Base-by-base conservation (phyloP, 177 flowering plant species). In the Vitis hybrid region DNA sequence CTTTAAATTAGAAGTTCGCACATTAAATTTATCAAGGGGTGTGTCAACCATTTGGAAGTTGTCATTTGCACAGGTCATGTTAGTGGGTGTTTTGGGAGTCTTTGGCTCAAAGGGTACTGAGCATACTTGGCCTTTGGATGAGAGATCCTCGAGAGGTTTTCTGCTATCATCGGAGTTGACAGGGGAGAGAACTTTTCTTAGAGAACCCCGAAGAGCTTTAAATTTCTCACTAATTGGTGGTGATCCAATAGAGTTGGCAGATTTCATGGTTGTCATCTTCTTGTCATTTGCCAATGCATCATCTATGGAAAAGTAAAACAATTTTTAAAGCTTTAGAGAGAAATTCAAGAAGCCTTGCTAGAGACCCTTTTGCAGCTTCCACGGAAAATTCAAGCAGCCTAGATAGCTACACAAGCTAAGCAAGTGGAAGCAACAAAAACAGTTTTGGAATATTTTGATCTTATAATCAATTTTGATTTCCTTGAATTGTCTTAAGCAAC, bases 1-100 rank as follows among this genome's bases (percentile, higher is more conserved):
- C 98, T 95, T 95, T 74, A 95, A 70, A 62, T 65, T 82, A 29
- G 85, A 80, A 67, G 92, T 83, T 19, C 60, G 63, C 48, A 88
- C 79, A 66, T 74, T 76, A 65, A 90, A 90, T 70, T 85, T 82
- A 53, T 81, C 76, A 1, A 86, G 79, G 48, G 93, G 83, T 51
- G 87, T 82, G 26, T 62, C 62, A 3, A 51, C 48, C 2, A 20
- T 62, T 59, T 69, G 70, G 16, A 62, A 39, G 22, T 60, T 76
- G 55, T 74, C 62, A 16, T 56, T 50, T 68, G 65, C 55, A 55
- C 68, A 11, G 50, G 53, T 64, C n/a, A 10, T 15, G 15, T 59
- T 16, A 4, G 18, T 72, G 26, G 77, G 76, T 29, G 80, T 72
- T 57, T 66, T 70, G 4, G 86, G 86, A 65, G 86, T 80, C 53